Evolutionary conservation across 129 eudicot species (phyloP).

Genomic region (Chrysanthemum seticuspe): DNA sequence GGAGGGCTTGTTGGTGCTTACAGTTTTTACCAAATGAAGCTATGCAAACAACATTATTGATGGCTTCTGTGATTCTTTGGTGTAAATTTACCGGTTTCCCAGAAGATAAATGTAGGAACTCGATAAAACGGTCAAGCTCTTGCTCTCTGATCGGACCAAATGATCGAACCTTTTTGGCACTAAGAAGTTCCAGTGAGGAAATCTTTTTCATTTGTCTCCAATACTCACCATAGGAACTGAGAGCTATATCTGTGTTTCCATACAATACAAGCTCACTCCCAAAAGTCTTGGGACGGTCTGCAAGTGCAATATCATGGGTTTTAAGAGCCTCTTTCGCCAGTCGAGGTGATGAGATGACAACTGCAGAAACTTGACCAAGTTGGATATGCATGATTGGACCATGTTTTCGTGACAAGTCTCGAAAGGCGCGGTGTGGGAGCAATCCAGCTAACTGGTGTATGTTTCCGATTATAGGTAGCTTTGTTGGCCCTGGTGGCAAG

Average conservation of each 20-base stretch:
- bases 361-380: conserved; percentile 20
- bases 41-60: conserved; percentile 14
- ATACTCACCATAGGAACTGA: conserved; percentile 21
- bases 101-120: conserved; percentile 2
- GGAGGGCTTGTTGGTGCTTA: conserved; percentile 10
- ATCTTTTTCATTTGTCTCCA: conserved; percentile 32
- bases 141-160: conserved; percentile 23
- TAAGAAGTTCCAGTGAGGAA: conserved; percentile 29
- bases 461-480: conserved; percentile 29
- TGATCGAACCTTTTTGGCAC: conserved; percentile 27
- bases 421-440: conserved; percentile 17
- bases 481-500: conserved; percentile 25
- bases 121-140: conserved; percentile 1
- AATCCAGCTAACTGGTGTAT: conserved; percentile 15
- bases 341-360: conserved; percentile 27
- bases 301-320: conserved; percentile 27
- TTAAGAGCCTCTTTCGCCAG: conserved; percentile 27
- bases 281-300: conserved; percentile 22
- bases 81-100: conserved; percentile 16
- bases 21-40: conserved; percentile 19
- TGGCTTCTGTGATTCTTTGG: neutral
- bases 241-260: conserved; percentile 21
- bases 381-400: conserved; percentile 35
- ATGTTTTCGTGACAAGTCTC: conserved; percentile 21
- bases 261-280: conserved; percentile 13